Evolutionary conservation across 2,329 filamentous ascomycete species (phyloP).

Genomic region (Paecilomyces formosus): DNA sequence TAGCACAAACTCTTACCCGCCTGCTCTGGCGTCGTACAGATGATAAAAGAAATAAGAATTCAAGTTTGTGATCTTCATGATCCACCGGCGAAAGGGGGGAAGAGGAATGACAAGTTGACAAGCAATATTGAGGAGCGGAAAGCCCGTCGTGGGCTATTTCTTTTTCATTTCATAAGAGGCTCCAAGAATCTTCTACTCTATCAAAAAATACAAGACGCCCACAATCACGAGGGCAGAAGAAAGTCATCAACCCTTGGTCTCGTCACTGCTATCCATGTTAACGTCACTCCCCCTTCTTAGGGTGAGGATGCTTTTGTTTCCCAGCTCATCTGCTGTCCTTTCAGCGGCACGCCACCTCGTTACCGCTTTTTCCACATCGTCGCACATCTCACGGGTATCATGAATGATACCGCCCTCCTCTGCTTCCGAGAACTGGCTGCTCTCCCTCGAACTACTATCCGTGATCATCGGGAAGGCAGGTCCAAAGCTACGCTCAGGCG

Average conservation of each 20-base stretch:
- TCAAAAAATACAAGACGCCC: not conserved
- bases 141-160: not conserved
- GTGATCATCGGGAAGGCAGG: slow-evolving; percentile 48
- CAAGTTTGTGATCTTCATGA: not conserved
- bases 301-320: slow-evolving; percentile 28
- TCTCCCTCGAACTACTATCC: slow-evolving; percentile 29
- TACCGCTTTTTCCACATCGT: slow-evolving; percentile 73
- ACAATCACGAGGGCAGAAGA: not conserved
- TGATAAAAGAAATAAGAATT: not conserved
- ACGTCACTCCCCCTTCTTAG: slow-evolving; percentile 30
- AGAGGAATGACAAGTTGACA: not conserved
- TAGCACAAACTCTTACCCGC: not conserved
- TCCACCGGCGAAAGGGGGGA: not conserved
- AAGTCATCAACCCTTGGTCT: slow-evolving; percentile 20
- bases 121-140: not conserved
- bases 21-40: not conserved
- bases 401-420: slow-evolving; percentile 83
- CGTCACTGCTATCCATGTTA: slow-evolving; percentile 29
- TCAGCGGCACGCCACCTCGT: slow-evolving; percentile 70
- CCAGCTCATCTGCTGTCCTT: slow-evolving; percentile 30
- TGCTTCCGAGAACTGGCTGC: slow-evolving; percentile 53
- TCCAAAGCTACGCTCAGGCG: slow-evolving; percentile 64
- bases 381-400: slow-evolving; percentile 82
- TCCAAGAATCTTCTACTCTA: not conserved
- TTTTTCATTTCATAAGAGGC: not conserved